Base-by-base conservation (phyloP, 148 eudicot species). In the Chenopodium formosanum region DNA sequence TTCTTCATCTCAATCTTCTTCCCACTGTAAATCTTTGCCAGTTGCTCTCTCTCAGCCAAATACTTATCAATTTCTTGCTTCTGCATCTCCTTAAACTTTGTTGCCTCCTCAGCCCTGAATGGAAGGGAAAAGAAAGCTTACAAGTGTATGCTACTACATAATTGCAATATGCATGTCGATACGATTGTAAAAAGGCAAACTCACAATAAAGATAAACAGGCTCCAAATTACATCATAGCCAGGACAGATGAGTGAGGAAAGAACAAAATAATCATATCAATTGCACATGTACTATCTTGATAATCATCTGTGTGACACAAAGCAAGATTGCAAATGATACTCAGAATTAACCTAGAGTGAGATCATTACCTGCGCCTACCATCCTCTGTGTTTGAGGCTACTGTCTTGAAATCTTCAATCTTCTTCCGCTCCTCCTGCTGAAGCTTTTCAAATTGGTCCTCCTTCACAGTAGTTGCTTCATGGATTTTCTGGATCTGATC, bases 401-500 rank as follows among this genome's bases (percentile, higher is more conserved):
- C 20, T 32, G 80, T 48, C 69, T 72, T 82, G 25, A 82, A 82
- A 11, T 80, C 88, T 34, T 89, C 88, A 12, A 89, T 79, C 76
- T 88, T 88, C 81, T 84, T 86, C 20, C 93, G 86, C 75, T 89
- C 82, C 60, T 85, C 83, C 73, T 89, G 93, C 82, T 91, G 95
- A 32, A 84, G 70, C 82, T 84, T 91, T 82, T 94, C 97, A 77
- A 94, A 94, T 0, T 77, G 37, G 16, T 89, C 89, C 84, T 93
- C 97, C 85, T 88, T 93, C 0, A 71, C 88, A 73, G 72, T 64
- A 44, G 92, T 87, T n/a, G 85, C 87, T 62, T 90, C 90, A 20
- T 88, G 90, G 25, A 91, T 87, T 23, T 66, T 74, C 40, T 84
- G 79, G 37, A 90, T 89, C 85, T 91, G 93, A 27, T 90, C 91